Base-by-base conservation (phyloP, 2,329 filamentous ascomycete genomes). In the Cordyceps tenuipes region DNA sequence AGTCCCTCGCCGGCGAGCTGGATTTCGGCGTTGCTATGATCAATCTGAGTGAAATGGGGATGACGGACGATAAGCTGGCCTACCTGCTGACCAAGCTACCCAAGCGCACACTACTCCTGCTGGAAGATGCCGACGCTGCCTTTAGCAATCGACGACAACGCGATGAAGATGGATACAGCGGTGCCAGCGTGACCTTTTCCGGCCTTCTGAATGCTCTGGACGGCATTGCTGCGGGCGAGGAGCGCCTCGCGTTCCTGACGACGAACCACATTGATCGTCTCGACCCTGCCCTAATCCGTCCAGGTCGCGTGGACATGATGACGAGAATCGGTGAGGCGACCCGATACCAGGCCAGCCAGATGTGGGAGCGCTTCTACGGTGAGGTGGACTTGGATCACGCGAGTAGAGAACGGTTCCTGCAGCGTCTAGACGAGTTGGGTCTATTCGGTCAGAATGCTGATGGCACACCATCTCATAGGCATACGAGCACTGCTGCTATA, bases 351-450 rank as follows among this genome's bases (percentile, higher is more conserved):
- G 92, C 95, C 19, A 83, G 78, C 15, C 81, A 88, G 72, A 89
- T 99, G 76, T 99, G 93, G 91, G 88, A 95, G 72, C 85, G 94
- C 21, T 99, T 97, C 76, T 99, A 97, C 69, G 88, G 89, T 4
- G 90, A 95, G 39, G 77, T 90, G 26, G 92, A 96, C 68, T 65
- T 68, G 0, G 81, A 85, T 59, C 85, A 86, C 17, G 72, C 75
- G 6, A 82, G 85, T 21, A 85, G 85, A 67, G 75, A 81, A 66
- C 77, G 81, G 19, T 97, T 99, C 75, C 73, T 97, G 64, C 70
- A 79, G 23, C 84, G 83, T 62, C 81, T 96, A 13, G 81, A 85
- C 49, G 80, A 86, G 53, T 76, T 94, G 17, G 87, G 88, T 0
- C 73, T 97, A 29, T 83, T 95, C 57, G 82, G 84, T 19, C 78